Base-by-base conservation (phyloP, 1,139 yeast species). In the Kodamaea sp. region DNA sequence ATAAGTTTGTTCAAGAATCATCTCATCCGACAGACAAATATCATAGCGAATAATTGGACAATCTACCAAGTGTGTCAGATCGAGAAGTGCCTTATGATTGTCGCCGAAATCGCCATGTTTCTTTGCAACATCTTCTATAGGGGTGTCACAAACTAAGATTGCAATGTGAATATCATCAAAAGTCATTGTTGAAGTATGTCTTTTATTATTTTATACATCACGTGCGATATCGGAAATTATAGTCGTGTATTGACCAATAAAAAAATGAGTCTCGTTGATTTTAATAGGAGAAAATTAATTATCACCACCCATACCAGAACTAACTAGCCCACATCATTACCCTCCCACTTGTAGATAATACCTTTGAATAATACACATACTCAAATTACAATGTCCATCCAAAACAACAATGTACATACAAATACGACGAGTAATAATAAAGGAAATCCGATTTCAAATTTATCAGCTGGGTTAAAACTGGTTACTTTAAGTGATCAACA, bases 41-140 rank as follows among this genome's bases (percentile, higher is more conserved):
- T 15, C 20, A 15, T 15, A 15, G 20, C 20, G 20, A 15, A 15
- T 4, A 15, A 15, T 15, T 15, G 20, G 20, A 15, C 20, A 15
- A 4, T 46, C 39, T 6, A 46, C 48, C n/a, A 48, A 45, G 9
- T 40, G 32, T 10, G 46, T 15, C 20, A 15, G 20, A 15, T 3
- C 37, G 22, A 76, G 45, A 12, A 75, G 52, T 5, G 53, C 53
- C 5, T 51, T 49, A 25, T 73, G 65, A 46, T 70, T 68, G 42
- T 76, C 79, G 2, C 79, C 83, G 53, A 75, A 77, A 52, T 75
- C 79, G 0, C 82, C 82, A 47, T 53, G 67, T 29, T 53, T 49
- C 8, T 52, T 58, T 6, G 60, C 43, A 9, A 66, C 46, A 5
- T 55, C 58, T 6, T 45, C 55, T 25, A 58, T 60, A n/a, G 65